Evolutionary conservation across 208 protist genomes (phyloP).

Genomic region (Trypanosoma conorhini): DNA sequence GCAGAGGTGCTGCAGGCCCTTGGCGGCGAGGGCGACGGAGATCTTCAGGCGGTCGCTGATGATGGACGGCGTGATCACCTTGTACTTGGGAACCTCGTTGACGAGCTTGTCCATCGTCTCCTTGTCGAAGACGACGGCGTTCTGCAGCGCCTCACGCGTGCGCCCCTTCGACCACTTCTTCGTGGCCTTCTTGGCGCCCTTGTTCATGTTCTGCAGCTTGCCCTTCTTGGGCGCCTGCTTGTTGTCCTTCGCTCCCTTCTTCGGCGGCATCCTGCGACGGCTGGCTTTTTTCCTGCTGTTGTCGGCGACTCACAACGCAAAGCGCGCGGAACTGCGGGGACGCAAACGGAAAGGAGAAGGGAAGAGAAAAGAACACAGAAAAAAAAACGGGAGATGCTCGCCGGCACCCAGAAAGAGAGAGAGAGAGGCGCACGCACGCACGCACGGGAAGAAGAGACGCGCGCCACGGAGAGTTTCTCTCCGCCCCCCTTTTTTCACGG

Average conservation of each 20-base stretch:
- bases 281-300: too few species aligned
- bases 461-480: constrained; percentile 7
- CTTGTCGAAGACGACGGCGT: constrained; percentile 93
- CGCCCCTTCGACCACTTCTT: constrained; percentile 95
- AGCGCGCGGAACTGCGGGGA: neutral
- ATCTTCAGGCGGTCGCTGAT: constrained; percentile 92
- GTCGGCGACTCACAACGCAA: neutral
- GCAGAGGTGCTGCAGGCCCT: constrained; percentile 89
- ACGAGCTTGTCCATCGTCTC: constrained; percentile 82
- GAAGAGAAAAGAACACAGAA: constrained; percentile 11
- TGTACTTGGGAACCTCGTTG: constrained; percentile 92
- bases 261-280: constrained; percentile 41
- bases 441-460: neutral
- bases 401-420: neutral
- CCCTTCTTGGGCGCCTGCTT: constrained; percentile 50
- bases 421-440: neutral
- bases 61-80: constrained; percentile 90
- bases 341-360: constrained; percentile 11
- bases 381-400: constrained; percentile 1
- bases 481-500: constrained; percentile 75
- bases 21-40: constrained; percentile 78
- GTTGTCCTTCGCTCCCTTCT: constrained; percentile 46
- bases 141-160: constrained; percentile 88
- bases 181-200: constrained; percentile 82
- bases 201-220: constrained; percentile 55